phyloP scores from a whole-genome alignment of 805 yeast species.

The Hanseniaspora guilliermondii region DNA sequence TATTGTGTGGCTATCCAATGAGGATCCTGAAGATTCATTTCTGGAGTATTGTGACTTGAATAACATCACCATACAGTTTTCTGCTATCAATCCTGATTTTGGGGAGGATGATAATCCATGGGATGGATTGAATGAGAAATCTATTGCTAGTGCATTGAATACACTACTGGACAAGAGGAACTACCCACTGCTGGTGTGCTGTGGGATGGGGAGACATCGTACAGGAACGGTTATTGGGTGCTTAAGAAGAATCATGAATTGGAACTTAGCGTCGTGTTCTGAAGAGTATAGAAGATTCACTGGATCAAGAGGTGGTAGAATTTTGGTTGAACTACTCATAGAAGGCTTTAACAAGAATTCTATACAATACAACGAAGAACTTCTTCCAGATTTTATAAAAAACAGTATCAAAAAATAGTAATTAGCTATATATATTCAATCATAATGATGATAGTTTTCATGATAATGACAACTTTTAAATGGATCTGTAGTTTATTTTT shows the following conservation, averaged over 20 bases:
- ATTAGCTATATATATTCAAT: background rate
- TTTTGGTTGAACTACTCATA: conserved; percentile 77
- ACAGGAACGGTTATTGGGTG: conserved; percentile 97
- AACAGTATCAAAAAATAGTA: conserved; percentile 18
- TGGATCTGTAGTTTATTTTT: too few relatives aligned
- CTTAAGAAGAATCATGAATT: conserved; percentile 80
- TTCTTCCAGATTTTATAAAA: conserved; percentile 26
- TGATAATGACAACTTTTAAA: too few relatives aligned
- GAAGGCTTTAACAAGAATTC: conserved; percentile 37
- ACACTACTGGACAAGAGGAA: conserved; percentile 58
- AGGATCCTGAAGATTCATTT: conserved; percentile 85
- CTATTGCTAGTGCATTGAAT: conserved; percentile 67
- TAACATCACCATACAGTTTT: conserved; percentile 65
- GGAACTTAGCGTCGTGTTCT: conserved; percentile 87
- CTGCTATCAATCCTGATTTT: conserved; percentile 68
- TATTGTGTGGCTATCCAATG: conserved; percentile 88
- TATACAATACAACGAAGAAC: conserved; percentile 23
- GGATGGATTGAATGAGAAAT: conserved; percentile 82
- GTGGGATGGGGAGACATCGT: conserved; percentile 97
- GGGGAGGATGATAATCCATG: conserved; percentile 71
- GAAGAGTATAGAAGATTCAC: conserved; percentile 92
- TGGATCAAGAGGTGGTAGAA: conserved; percentile 84
- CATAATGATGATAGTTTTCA: too few relatives aligned
- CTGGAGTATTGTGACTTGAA: conserved; percentile 66
- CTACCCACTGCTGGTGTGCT: conserved; percentile 81